Evolutionary conservation across 768 basidiomycete species (phyloP).

Genomic region (Paxillus involutus): DNA sequence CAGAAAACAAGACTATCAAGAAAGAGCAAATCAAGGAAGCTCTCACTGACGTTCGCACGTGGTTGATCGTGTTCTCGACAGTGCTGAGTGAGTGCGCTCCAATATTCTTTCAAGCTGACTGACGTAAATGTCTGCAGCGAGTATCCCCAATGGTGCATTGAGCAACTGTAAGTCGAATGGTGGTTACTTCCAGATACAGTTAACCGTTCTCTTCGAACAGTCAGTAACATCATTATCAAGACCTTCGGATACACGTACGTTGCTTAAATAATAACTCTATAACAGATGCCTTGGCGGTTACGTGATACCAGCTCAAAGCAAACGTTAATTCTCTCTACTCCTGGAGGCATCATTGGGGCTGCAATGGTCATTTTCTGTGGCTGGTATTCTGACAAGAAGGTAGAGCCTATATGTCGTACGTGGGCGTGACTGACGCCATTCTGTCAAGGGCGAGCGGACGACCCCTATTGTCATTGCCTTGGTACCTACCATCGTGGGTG

Average conservation of each 20-base stretch:
- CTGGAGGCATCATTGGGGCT: constrained; percentile 51
- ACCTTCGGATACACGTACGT: constrained; percentile 63
- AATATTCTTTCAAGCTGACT: not conserved
- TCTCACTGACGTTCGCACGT: constrained; percentile 55
- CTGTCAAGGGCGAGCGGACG: constrained; percentile 55
- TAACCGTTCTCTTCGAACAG: constrained; percentile 28
- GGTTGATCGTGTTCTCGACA: constrained; percentile 60
- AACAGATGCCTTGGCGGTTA: not conserved
- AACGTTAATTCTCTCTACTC: constrained; percentile 59
- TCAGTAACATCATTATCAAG: constrained; percentile 63
- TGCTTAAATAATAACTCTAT: not conserved
- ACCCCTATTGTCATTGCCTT: constrained; percentile 57
- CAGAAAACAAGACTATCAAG: constrained; percentile 59
- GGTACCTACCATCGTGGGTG: constrained; percentile 57
- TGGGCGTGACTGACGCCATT: not conserved
- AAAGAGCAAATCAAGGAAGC: constrained; percentile 58
- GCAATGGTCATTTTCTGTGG: constrained; percentile 52
- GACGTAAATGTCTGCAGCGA: constrained; percentile 39
- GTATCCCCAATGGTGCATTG: constrained; percentile 63
- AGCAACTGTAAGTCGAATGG: constrained; percentile 52
- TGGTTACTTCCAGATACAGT: not conserved
- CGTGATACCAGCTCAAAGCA: constrained; percentile 49
- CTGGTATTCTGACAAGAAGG: constrained; percentile 68
- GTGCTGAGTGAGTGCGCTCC: constrained; percentile 47
- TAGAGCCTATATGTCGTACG: constrained; percentile 13